These are phyloP conservation scores for Pseudogymnoascus sp. DNA, from an alignment of 2,329 filamentous ascomycete genomes.

Conservation along the genomic window DNA sequence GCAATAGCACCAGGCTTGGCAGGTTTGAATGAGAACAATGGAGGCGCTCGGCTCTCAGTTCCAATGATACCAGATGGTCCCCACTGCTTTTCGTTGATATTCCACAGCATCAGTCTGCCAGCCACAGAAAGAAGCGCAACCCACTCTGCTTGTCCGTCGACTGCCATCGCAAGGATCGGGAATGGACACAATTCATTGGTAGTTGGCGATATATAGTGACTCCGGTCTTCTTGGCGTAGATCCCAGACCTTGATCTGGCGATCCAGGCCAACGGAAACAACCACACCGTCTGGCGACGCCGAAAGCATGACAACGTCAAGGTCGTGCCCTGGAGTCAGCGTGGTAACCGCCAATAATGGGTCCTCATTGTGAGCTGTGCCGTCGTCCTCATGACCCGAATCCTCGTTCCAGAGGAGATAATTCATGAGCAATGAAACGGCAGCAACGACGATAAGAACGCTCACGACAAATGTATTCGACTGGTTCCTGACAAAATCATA, in stretches of 20 bases:
- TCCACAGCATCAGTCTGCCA: conserved; percentile 55
- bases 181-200: conserved; percentile 38
- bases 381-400: conserved; percentile 37
- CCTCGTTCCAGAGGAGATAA: conserved; percentile 60
- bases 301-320: conserved; percentile 61
- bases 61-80: conserved; percentile 46
- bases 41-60: conserved; percentile 48
- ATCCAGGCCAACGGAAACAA: conserved; percentile 65
- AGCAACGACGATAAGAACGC: conserved; percentile 53
- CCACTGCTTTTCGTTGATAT: conserved; percentile 48
- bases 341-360: conserved; percentile 50
- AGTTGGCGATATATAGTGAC: conserved; percentile 32
- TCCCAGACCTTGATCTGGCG: conserved; percentile 60
- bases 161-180: conserved; percentile 53
- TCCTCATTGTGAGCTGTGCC: conserved; percentile 37
- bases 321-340: conserved; percentile 53
- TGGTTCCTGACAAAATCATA: conserved; percentile 62
- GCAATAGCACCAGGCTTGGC: conserved; percentile 31
- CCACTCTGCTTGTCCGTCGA: conserved; percentile 57
- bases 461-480: conserved; percentile 50
- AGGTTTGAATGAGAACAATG: conserved; percentile 55
- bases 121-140: conserved; percentile 56
- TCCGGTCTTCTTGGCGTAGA: conserved; percentile 33
- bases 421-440: conserved; percentile 64
- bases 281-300: conserved; percentile 52